Evolutionary conservation across 805 yeast genomes (phyloP).

Genomic region (Kregervanrija delftensis): DNA sequence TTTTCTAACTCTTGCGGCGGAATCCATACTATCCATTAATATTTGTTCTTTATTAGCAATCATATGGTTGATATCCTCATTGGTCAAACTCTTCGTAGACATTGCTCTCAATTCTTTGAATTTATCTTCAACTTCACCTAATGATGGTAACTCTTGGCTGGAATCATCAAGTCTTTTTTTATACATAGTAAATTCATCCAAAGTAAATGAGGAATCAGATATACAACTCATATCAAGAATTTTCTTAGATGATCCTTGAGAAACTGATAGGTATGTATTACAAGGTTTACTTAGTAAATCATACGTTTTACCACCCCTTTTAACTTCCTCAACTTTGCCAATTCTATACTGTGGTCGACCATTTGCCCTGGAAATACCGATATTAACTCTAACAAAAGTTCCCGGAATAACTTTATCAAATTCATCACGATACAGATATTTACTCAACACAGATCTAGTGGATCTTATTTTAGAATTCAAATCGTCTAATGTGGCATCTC

Average conservation of each 20-base stretch:
- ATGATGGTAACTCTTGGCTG: slow-evolving; percentile 50
- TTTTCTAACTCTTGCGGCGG: slow-evolving; percentile 70
- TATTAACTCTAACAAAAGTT: slow-evolving; percentile 75
- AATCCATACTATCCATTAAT: slow-evolving; percentile 43
- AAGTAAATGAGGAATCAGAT: slow-evolving; percentile 68
- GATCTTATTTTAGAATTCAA: slow-evolving; percentile 60
- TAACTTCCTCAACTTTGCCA: slow-evolving; percentile 69
- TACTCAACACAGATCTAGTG: slow-evolving; percentile 70
- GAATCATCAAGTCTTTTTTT: slow-evolving; percentile 52
- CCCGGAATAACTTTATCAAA: slow-evolving; percentile 66
- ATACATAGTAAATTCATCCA: slow-evolving; percentile 71
- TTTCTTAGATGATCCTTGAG: slow-evolving; percentile 76
- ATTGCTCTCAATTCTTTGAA: slow-evolving; percentile 54
- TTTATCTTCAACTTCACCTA: slow-evolving; percentile 59
- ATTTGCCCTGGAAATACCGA: slow-evolving; percentile 61
- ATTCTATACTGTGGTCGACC: slow-evolving; percentile 68
- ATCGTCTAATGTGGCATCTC: slow-evolving; percentile 50
- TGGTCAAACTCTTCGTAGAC: slow-evolving; percentile 59
- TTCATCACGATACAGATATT: slow-evolving; percentile 75
- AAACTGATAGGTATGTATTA: slow-evolving; percentile 55
- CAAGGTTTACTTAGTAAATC: slow-evolving; percentile 35
- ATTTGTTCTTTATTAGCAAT: slow-evolving; percentile 65
- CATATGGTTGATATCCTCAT: slow-evolving; percentile 70
- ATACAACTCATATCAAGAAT: slow-evolving; percentile 72
- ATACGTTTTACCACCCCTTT: slow-evolving; percentile 33